Conservation (phyloP, 1,139 yeast species). For the Geotrichum klebahnii region DNA sequence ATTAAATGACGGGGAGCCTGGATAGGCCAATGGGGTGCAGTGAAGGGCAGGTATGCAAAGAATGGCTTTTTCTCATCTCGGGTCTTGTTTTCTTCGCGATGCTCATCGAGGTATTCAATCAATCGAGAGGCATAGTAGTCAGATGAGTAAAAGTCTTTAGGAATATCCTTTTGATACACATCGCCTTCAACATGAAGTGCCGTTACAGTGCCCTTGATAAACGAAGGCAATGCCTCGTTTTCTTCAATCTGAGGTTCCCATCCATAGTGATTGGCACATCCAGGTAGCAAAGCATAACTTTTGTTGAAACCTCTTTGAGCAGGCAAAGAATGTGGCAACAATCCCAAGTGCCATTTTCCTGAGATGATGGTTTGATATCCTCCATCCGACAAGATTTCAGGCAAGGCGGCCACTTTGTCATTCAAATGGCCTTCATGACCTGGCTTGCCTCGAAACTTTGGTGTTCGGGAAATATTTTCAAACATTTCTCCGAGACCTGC, state of each 20-base stretch:
- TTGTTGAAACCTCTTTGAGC: constrained; percentile 50
- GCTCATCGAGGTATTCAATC: constrained; percentile 39
- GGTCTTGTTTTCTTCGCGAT: constrained; percentile 8
- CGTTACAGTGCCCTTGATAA: constrained; percentile 23
- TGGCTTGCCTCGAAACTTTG: constrained; percentile 41
- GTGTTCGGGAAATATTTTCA: constrained; percentile 42
- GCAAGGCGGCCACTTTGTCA: constrained; percentile 50
- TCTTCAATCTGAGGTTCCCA: constrained; percentile 43
- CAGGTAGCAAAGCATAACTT: constrained; percentile 51
- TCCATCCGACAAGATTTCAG: constrained; percentile 49
- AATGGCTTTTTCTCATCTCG: constrained; percentile 42
- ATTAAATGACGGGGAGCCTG: constrained; percentile 52
- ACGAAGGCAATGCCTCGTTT: constrained; percentile 26
- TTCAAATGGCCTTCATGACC: constrained; percentile 58
- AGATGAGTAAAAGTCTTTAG: constrained; percentile 48
- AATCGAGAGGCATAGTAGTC: constrained; percentile 47
- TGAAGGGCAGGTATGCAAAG: constrained; percentile 51
- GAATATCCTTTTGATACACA: constrained; percentile 26
- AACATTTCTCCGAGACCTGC: constrained; percentile 62
- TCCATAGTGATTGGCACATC: constrained; percentile 57
- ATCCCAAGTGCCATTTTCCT: constrained; percentile 60
- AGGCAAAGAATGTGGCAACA: constrained; percentile 51
- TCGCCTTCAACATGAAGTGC: constrained; percentile 43
- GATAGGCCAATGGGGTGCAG: constrained; percentile 62
- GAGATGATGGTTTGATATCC: constrained; percentile 51